Conservation (phyloP, 2,329 filamentous ascomycete genomes). For the Emergomyces pasteurianus region DNA sequence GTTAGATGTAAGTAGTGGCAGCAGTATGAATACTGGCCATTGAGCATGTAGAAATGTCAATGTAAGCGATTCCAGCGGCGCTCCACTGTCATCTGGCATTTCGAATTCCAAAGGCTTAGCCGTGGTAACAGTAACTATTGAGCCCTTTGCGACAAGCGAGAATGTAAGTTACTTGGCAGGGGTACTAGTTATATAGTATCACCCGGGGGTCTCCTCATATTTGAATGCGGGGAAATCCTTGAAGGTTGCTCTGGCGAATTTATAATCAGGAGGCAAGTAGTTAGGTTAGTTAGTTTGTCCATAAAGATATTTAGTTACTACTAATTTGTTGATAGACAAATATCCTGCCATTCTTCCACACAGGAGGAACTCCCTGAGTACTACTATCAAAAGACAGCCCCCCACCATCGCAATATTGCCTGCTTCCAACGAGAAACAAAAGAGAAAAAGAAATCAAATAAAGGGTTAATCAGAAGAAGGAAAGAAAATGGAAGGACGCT, state of each 20-base stretch:
- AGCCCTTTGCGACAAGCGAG: no score
- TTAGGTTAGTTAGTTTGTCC: no score
- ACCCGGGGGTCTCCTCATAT: not conserved
- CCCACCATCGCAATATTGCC: not conserved
- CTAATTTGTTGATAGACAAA: no score
- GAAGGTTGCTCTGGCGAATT: not conserved
- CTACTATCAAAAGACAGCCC: not conserved
- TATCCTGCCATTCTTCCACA: not conserved
- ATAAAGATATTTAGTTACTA: no score
- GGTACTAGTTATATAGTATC: no score
- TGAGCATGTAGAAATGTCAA: not conserved
- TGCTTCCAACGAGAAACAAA: not conserved
- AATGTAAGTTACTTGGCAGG: not conserved
- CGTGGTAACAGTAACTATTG: no score
- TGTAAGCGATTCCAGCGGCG: not conserved
- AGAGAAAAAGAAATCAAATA: conserved; percentile 18
- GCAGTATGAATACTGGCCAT: not conserved
- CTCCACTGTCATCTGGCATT: not conserved
- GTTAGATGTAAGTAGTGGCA: no score
- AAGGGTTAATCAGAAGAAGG: no score
- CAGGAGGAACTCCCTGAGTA: not conserved
- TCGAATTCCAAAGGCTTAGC: not conserved
- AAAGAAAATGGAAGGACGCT: conserved; percentile 46
- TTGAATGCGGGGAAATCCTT: not conserved
- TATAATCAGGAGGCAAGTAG: no score